These are phyloP conservation scores for Aspergillus jensenii DNA, from an alignment of 2,329 filamentous ascomycete species.

Conservation along the genomic window DNA sequence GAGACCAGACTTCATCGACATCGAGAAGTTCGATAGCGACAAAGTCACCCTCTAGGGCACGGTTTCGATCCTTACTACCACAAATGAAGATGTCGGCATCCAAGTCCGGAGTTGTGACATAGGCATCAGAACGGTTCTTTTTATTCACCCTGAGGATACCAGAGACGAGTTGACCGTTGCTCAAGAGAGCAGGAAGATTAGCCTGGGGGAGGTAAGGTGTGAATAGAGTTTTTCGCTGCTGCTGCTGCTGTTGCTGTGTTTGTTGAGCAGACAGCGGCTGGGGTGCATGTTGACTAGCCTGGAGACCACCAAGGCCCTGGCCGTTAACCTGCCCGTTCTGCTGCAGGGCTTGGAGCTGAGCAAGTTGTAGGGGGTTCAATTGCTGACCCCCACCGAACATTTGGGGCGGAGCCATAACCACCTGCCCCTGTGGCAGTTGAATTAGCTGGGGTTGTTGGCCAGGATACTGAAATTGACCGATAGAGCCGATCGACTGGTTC, in stretches of 20 bases:
- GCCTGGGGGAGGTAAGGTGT: conserved; percentile 96
- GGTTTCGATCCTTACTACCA: conserved; percentile 97
- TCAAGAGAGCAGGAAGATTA: conserved; percentile 83
- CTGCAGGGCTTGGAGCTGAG: conserved; percentile 88
- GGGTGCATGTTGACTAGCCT: conserved; percentile 70
- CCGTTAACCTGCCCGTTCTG: conserved; percentile 83
- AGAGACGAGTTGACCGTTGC: conserved; percentile 90
- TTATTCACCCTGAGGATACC: conserved; percentile 98
- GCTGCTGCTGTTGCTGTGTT: conserved; percentile 75
- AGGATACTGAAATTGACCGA: conserved; percentile 87
- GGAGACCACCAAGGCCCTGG: conserved; percentile 69
- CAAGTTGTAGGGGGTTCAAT: conserved; percentile 82
- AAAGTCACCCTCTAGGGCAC: conserved; percentile 91
- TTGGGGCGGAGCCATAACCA: conserved; percentile 74
- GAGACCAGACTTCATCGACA: conserved; percentile 96
- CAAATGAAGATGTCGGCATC: conserved; percentile 99
- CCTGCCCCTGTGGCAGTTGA: conserved; percentile 78
- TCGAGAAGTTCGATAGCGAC: conserved; percentile 95
- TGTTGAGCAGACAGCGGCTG: conserved; percentile 58
- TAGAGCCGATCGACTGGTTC: conserved; percentile 77
- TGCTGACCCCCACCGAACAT: conserved; percentile 81
- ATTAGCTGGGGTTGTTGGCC: conserved; percentile 87
- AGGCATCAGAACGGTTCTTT: conserved; percentile 98
- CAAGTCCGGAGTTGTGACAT: conserved; percentile 90
- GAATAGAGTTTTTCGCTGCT: conserved; percentile 97